Conservation (phyloP, 345 rosid genomes). For the Geranium rotundifolium region DNA sequence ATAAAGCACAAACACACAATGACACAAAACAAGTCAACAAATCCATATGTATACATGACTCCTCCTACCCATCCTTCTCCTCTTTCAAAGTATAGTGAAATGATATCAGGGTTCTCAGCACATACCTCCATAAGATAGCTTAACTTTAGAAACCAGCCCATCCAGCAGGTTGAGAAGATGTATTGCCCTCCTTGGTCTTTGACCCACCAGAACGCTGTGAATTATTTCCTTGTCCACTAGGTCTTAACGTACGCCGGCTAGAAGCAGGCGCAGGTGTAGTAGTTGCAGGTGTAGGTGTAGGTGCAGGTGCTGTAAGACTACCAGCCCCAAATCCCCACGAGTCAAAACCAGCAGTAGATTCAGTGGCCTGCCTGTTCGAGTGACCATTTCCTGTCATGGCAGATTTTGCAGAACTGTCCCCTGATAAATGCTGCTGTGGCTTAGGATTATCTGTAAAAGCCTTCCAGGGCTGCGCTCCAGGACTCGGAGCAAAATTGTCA, state of each 20-base stretch:
- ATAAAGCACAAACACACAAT: not conserved
- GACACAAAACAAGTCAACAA: not conserved
- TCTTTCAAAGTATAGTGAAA: not conserved
- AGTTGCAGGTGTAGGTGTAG: too few species aligned
- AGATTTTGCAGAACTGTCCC: slow-evolving; percentile 29
- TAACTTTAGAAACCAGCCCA: slow-evolving; percentile 83
- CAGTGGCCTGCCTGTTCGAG: slow-evolving; percentile 37
- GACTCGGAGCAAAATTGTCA: slow-evolving; percentile 34
- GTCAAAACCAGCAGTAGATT: slow-evolving; percentile 33
- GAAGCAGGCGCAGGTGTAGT: slow-evolving; percentile 33
- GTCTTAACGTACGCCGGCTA: slow-evolving; percentile 21
- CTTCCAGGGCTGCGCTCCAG: slow-evolving; percentile 58
- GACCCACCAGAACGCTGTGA: slow-evolving; percentile 32
- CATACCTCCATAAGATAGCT: not conserved
- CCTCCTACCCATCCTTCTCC: not conserved
- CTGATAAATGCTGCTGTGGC: slow-evolving; percentile 29
- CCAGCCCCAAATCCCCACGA: slow-evolving; percentile 84
- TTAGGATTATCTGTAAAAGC: slow-evolving; percentile 58
- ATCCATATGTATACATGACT: not conserved
- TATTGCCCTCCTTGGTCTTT: slow-evolving; percentile 33
- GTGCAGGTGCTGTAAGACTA: slow-evolving; percentile 22
- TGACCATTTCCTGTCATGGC: slow-evolving; percentile 39
- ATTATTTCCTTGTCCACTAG: slow-evolving; percentile 36
- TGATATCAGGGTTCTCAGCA: not conserved
- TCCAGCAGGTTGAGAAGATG: slow-evolving; percentile 76